Evolutionary conservation across 140 eudicot species (phyloP), one percentile per base, ranked within the genome.

Genomic region (Anethum foeniculum): DNA sequence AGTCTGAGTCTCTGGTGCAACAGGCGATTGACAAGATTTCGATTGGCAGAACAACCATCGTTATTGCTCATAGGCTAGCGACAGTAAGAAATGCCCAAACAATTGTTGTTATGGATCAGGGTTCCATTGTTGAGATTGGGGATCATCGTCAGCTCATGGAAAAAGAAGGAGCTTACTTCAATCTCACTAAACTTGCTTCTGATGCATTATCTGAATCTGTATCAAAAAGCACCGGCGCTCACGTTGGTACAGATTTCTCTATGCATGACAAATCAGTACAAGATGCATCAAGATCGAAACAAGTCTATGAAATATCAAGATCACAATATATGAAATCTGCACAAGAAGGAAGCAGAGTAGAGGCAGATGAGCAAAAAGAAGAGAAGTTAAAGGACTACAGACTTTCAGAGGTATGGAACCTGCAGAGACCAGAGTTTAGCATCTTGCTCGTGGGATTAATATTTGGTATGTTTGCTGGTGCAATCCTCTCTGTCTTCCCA

Each of bases 1-100:
- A 90, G 81, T 89, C 97, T 2, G 97, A 92, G 86, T 28, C 76
- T 1, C 84, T 86, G 25, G 96, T 92, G 81, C 97, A 92, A 68
- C 87, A 86, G 82, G 97, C 97, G 58, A 92, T 92, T 73, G 97
- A 92, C 46, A 87, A 90, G 54, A 92, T 92, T 34, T 88, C 97
- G 0, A 56, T 30, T 49, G 90, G 90, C 39, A 83, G 97, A 85
- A 92, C 97, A 56, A 90, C 97, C 47, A 83, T 92, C 74, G 93
- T 92, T 51, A 92, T 92, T 80, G 97, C 97, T 84, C 97, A 92
- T 49, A 82, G 93, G 87, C 91, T 92, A 28, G 97, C 93, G 51
- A 92, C 97, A 5, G 92, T 92, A 23, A 82, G 90, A 60, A 92
- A 88, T 71, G 96, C 97, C 54, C 79, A 92, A 84, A 80, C 82